These are phyloP conservation scores for Dicorynia guianensis DNA, from an alignment of 306 rosid genomes.

Conservation along the genomic window DNA sequence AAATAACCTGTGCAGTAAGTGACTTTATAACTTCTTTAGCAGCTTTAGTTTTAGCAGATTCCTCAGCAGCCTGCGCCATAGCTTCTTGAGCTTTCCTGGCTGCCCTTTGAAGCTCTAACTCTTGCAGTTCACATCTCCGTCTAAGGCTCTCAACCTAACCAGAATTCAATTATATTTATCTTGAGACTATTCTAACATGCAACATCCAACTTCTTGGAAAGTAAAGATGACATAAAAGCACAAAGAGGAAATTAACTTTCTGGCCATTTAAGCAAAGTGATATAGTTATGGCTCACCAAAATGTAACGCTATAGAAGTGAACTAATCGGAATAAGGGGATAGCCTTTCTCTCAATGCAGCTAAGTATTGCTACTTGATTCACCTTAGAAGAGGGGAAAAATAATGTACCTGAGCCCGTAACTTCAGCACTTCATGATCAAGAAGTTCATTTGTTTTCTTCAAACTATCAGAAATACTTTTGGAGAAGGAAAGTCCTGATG, in stretches of 20 bases:
- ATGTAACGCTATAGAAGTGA: background rate
- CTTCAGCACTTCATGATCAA: slow-evolving; percentile 83
- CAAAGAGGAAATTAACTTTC: slow-evolving; percentile 25
- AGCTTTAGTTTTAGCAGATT: slow-evolving; percentile 79
- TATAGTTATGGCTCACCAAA: background rate
- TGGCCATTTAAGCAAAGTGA: slow-evolving; percentile 20
- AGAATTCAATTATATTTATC: slow-evolving; percentile 41
- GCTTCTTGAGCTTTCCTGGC: slow-evolving; percentile 84
- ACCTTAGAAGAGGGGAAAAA: slow-evolving; percentile 27
- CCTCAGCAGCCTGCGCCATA: slow-evolving; percentile 80
- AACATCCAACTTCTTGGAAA: background rate
- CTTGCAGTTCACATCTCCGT: slow-evolving; percentile 83
- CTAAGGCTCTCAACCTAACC: slow-evolving; percentile 82
- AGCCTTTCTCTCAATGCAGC: background rate
- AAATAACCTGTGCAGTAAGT: slow-evolving; percentile 84
- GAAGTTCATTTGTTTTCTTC: slow-evolving; percentile 88
- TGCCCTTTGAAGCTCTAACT: slow-evolving; percentile 81
- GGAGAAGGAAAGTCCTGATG: slow-evolving; percentile 93
- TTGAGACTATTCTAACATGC: background rate
- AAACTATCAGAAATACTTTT: slow-evolving; percentile 77
- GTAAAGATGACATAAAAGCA: slow-evolving; percentile 8
- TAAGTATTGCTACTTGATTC: slow-evolving; percentile 9
- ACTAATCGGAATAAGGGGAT: background rate
- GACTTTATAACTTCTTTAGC: slow-evolving; percentile 97
- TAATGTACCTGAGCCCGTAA: slow-evolving; percentile 75